Base-by-base conservation (phyloP, 805 yeast species). In the Geotrichum ghanense region DNA sequence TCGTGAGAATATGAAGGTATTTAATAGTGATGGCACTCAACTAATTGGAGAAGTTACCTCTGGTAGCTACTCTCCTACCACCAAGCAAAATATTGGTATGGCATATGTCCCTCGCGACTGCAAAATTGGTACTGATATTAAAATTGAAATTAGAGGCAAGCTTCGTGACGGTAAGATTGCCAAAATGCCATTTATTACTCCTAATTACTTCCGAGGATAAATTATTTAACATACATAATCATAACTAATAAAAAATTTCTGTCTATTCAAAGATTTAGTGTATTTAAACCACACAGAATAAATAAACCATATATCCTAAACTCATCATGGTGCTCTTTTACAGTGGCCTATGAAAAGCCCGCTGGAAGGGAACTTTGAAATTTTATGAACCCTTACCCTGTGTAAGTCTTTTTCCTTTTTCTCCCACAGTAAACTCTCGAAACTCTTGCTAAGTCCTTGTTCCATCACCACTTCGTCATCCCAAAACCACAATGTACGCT, bases 71-170 rank as follows among this genome's bases (percentile, higher is more conserved):
- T 79, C 76, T 61, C 97, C 72, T 70, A 86, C 68, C 56, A 79
- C 64, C 68, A 83, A 83, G 24, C 75, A 75, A 49, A 92, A 92
- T 60, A 82, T 92, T 48, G 96, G 95, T 20, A 96, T 89, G 74
- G 95, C 83, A 7, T 92, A 86, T 65, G 73, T 92, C 22, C 73
- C 83, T 51, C 79, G 84, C 57, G 78, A 76, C 2, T 74, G 76
- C 54, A 92, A 90, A 67, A 68, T 75, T 17, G 97, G 95, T 2
- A 78, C 89, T 3, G 68, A 74, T 47, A 70, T 89, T 22, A 62
- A 76, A 47, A 79, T 89, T 45, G 83, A 85, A 56, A 82, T 90
- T 47, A 78, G 97, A 62, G 92, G 90, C 55, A 89, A 88, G 60
- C 64, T 71, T 55, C 79, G 89, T 60, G 81, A 81, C 26, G 96